phyloP scores from a whole-genome alignment of 1,284 basidiomycete species.

The Vanrija humicola region DNA sequence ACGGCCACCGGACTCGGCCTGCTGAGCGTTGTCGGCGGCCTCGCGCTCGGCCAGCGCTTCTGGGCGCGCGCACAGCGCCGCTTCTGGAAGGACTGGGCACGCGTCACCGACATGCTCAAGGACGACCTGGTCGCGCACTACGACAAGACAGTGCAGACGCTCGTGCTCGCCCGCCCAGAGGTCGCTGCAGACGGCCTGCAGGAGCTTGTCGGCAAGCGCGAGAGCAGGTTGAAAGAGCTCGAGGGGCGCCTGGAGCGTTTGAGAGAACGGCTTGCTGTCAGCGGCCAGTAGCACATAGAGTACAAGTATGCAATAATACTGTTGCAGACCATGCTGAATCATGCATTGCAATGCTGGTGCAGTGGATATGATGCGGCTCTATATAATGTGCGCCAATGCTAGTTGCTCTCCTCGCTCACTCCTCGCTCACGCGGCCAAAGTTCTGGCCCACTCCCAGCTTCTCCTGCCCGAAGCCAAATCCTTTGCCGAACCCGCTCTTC shows the following conservation, averaged over 20 bases:
- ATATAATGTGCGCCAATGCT: no score
- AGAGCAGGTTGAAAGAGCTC: constrained; percentile 53
- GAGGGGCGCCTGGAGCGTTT: constrained; percentile 46
- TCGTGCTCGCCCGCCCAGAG: constrained; percentile 41
- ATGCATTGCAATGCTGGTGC: no score
- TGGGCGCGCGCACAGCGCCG: constrained; percentile 67
- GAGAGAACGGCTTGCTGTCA: no score
- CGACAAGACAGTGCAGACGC: constrained; percentile 39
- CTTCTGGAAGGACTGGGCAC: constrained; percentile 70
- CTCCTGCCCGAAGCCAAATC: constrained; percentile 49
- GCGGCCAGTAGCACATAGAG: no score
- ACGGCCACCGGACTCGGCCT: constrained; percentile 63
- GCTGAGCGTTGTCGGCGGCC: constrained; percentile 55
- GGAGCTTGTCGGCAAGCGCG: constrained; percentile 49
- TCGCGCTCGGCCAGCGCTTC: constrained; percentile 64
- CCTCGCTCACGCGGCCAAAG: no score
- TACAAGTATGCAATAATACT: no score
- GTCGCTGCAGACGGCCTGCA: constrained; percentile 51
- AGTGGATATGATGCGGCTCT: no score
- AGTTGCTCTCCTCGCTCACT: no score
- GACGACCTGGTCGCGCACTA: constrained; percentile 65
- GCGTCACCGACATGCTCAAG: constrained; percentile 65
- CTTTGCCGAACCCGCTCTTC: constrained; percentile 49
- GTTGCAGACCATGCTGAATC: no score
- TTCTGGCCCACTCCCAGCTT: no score